phyloP scores from a whole-genome alignment of 1,284 basidiomycete genomes.

The Cutaneotrichosporon sp. region DNA sequence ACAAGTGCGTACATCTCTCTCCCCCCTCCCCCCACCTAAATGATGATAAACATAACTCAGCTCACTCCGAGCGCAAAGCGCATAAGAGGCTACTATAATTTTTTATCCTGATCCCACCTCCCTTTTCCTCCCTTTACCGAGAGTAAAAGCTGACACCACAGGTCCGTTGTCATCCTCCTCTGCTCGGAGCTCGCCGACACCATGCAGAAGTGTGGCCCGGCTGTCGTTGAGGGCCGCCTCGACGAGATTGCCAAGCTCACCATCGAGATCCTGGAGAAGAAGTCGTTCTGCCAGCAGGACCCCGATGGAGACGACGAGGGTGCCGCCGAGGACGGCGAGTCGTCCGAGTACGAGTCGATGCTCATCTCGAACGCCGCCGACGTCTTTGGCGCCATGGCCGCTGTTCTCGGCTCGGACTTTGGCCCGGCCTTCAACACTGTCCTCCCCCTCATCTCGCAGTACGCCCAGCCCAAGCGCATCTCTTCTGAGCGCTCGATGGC shows the following conservation, averaged over 20 bases:
- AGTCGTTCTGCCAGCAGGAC: constrained; percentile 93
- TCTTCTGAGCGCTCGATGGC: constrained; percentile 89
- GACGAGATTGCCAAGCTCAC: constrained; percentile 78
- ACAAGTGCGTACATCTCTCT: constrained; percentile 73
- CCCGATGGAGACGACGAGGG: constrained; percentile 91
- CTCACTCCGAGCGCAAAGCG: constrained; percentile 75
- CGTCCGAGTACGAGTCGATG: constrained; percentile 95
- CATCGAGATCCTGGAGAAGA: constrained; percentile 82
- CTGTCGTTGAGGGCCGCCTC: constrained; percentile 69
- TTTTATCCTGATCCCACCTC: constrained; percentile 45
- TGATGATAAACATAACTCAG: constrained; percentile 77
- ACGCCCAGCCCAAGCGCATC: constrained; percentile 85
- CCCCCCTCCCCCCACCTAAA: constrained; percentile 18
- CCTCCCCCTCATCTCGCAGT: constrained; percentile 87
- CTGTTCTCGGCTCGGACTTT: constrained; percentile 82
- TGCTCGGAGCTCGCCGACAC: constrained; percentile 88
- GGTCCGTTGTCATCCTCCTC: constrained; percentile 81
- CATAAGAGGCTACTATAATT: constrained; percentile 60
- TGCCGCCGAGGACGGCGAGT: constrained; percentile 64
- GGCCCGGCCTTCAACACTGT: constrained; percentile 80
- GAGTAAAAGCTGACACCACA: constrained; percentile 55
- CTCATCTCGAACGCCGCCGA: constrained; percentile 93
- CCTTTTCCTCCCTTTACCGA: constrained; percentile 13
- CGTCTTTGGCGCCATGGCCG: constrained; percentile 87
- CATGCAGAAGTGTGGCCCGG: constrained; percentile 86